Evolutionary conservation across 176 grass and related monocot species (phyloP), one percentile per base, ranked within the genome.

Genomic region (Rhynchospora breviuscula): DNA sequence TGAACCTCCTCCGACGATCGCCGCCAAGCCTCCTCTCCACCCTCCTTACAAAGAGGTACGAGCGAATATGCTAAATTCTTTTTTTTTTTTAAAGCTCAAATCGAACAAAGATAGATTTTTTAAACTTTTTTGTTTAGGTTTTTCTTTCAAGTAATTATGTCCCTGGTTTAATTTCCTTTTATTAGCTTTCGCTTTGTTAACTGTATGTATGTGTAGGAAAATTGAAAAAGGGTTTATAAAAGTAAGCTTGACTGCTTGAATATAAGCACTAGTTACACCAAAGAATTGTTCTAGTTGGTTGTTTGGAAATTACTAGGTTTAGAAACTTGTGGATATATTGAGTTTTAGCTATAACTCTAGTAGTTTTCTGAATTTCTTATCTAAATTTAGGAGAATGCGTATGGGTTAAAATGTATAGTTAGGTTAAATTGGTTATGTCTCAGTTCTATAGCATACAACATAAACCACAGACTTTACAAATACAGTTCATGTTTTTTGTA

Each of bases 31-130:
- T 53, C 0, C 5, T 22, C 44, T 17, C 18, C 84, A 86, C 23
- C 84, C 84, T 66, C 15, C 84, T 21, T 86, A 86, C 75, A 86
- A 80, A 86, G 84, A 86, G 61, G 84, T 86, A 85, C 8, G 10
- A 52, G 21, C 14, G 3, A 53, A 7, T 12, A 62, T 8, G 49
- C 26, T 56, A 13, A 31, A 59, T 43, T 79, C 15, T 77, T 79
- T 78, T 57, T 57, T 18, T 57, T 57, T 17, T 14, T 7, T 21
- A 0, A 43, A 67, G 65, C 40, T 67, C 4, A 21, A 22, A 48
- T 47, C 35, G 35, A 40, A 40, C 35, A 40, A 4, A 40, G 35
- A 40, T 40, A 40, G 35, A 40, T 40, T 40, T 40, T 40, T 40
- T 40, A 0, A 40, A 40, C 35, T 40, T 21, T 47, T 49, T 65